These are phyloP conservation scores for Penicillium paxilli DNA, from an alignment of 495 filamentous ascomycete species.

Conservation along the genomic window DNA sequence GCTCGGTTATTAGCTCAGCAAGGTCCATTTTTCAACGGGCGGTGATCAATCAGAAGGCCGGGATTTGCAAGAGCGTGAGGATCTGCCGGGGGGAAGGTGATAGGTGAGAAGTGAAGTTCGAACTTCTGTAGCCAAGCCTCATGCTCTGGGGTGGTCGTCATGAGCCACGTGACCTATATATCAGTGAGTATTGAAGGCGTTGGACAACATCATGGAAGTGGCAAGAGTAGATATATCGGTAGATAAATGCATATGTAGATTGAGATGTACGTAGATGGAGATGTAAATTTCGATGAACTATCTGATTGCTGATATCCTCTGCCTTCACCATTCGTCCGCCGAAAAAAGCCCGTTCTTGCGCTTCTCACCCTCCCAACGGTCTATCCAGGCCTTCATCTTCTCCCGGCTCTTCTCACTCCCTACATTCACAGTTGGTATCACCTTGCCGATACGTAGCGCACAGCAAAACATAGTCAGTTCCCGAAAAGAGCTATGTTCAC, in stretches of 20 bases:
- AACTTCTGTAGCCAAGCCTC: too few relatives aligned
- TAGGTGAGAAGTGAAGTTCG: neutral
- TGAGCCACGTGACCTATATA: neutral
- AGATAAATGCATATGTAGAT: neutral
- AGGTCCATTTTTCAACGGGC: neutral
- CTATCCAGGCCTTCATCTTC: conserved; percentile 89
- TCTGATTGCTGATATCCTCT: conserved; percentile 1
- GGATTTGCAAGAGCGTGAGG: neutral
- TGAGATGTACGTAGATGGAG: neutral
- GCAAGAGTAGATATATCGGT: neutral
- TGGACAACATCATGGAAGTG: too few relatives aligned
- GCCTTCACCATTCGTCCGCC: conserved; percentile 28
- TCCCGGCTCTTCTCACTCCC: conserved; percentile 67
- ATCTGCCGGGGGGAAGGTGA: neutral
- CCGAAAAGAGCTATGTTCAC: conserved; percentile 90
- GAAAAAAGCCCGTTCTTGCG: conserved; percentile 72
- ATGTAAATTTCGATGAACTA: neutral
- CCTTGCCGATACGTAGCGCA: conserved; percentile 77
- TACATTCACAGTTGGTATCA: conserved; percentile 95
- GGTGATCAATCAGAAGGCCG: neutral
- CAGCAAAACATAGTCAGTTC: conserved; percentile 94
- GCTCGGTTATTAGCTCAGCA: conserved; percentile 2
- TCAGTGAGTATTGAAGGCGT: neutral
- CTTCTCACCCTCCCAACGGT: conserved; percentile 84
- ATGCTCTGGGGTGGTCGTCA: neutral